Evolutionary conservation across 2,329 filamentous ascomycete species (phyloP).

Genomic region (Hypoxylon sp.): DNA sequence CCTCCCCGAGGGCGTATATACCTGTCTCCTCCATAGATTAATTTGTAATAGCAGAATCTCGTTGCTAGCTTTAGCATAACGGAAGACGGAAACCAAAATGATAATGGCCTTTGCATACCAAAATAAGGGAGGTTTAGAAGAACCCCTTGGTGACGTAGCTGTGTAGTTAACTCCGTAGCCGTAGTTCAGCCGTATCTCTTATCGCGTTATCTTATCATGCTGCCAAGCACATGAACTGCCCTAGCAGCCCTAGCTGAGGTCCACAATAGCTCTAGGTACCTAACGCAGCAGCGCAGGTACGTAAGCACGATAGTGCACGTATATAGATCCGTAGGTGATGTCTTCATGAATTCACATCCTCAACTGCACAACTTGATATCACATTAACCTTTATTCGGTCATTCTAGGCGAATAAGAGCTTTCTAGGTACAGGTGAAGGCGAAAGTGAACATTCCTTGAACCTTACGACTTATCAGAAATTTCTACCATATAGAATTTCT

Average conservation of each 20-base stretch:
- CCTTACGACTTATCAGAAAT: not conserved
- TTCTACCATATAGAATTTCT: not conserved
- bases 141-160: not conserved
- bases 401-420: constrained; percentile 14
- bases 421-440: not conserved
- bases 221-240: constrained; percentile 1
- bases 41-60: constrained; percentile 38
- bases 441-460: not conserved
- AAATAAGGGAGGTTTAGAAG: constrained; percentile 3
- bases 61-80: constrained; percentile 20
- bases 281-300: constrained; percentile 3
- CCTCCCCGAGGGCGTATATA: constrained; percentile 45
- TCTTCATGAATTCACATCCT: constrained; percentile 13
- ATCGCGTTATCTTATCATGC: constrained; percentile 42
- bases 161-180: constrained; percentile 5
- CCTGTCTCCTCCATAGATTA: constrained; percentile 38
- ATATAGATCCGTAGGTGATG: not conserved
- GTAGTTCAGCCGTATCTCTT: not conserved
- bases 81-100: not conserved
- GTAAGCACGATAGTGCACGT: constrained; percentile 28
- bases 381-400: constrained; percentile 4
- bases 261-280: constrained; percentile 21
- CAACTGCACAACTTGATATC: constrained; percentile 26
- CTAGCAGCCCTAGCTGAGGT: not conserved
- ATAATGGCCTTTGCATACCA: not conserved